Percentiles rank a stretch among this genome's conserved stretches.
phyloP scores from a whole-genome alignment of 768 basidiomycete species.

The Multifurca ochricompacta region DNA sequence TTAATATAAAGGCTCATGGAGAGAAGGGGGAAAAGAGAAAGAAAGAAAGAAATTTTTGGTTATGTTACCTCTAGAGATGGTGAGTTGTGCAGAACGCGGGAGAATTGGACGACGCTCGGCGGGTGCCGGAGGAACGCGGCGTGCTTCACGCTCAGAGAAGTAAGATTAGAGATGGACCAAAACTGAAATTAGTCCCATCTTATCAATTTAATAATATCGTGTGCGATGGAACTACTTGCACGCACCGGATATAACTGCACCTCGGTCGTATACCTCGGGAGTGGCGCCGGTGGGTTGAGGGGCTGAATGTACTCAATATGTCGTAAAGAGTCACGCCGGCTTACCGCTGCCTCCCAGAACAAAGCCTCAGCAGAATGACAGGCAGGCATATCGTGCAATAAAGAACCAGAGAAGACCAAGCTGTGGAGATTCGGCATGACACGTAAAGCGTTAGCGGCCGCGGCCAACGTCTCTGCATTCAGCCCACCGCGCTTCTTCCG shows the following conservation, averaged over 20 bases:
- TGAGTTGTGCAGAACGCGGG: not conserved
- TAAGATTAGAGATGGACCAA: slow-evolving; percentile 1
- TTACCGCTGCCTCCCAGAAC: not conserved
- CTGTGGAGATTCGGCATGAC: slow-evolving; percentile 1
- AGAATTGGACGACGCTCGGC: not conserved
- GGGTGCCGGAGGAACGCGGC: not conserved
- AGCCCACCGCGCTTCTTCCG: not conserved
- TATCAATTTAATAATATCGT: no score
- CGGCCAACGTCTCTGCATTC: not conserved
- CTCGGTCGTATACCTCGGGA: not conserved
- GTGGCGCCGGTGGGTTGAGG: not conserved
- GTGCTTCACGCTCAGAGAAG: slow-evolving; percentile 1
- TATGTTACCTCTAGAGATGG: not conserved
- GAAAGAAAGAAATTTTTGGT: not conserved
- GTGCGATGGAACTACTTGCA: no score
- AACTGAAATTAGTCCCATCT: no score
- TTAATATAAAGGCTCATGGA: no score
- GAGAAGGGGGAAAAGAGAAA: no score
- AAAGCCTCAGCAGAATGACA: not conserved
- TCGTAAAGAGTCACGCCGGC: not conserved
- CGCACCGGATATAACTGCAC: not conserved
- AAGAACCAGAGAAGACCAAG: not conserved
- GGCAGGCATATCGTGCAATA: not conserved
- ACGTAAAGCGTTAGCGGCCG: not conserved
- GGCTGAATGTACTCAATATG: not conserved